Percentiles rank a stretch among this genome's conserved stretches.
phyloP scores from a whole-genome alignment of 345 rosid genomes.

The Salix dunnii region DNA sequence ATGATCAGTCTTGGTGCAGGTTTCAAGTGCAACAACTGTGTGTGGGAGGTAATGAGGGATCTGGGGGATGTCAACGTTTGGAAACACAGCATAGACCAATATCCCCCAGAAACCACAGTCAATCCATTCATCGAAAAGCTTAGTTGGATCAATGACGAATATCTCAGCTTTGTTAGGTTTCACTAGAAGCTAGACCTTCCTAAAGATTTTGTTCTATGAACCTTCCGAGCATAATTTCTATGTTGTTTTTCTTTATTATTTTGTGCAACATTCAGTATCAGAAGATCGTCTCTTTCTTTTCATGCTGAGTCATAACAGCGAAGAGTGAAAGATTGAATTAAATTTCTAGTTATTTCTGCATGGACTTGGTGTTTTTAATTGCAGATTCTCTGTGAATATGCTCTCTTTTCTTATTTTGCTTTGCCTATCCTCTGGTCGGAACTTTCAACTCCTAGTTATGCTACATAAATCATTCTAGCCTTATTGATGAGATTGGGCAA shows the following conservation, averaged over 20 bases:
- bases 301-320: no score
- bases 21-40: slow-evolving; percentile 31
- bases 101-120: slow-evolving; percentile 13
- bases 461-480: no score
- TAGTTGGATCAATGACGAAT: slow-evolving; percentile 22
- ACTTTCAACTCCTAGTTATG: no score
- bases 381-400: no score
- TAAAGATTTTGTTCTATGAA: not conserved
- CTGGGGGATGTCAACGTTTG: slow-evolving; percentile 19
- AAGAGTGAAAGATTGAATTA: no score
- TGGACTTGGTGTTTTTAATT: no score
- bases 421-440: no score
- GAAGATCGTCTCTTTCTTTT: no score
- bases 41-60: slow-evolving; percentile 22
- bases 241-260: no score
- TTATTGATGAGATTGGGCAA: no score
- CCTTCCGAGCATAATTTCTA: not conserved
- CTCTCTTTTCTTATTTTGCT: no score
- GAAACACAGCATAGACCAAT: slow-evolving; percentile 10
- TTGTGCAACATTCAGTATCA: not conserved
- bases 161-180: slow-evolving; percentile 9
- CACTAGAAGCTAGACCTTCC: not conserved
- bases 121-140: slow-evolving; percentile 15
- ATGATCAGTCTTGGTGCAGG: slow-evolving; percentile 33
- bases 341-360: no score